Evolutionary conservation across 495 filamentous ascomycete genomes (phyloP), one percentile per base, ranked within the genome.

Genomic region (Daldinia grandis): DNA sequence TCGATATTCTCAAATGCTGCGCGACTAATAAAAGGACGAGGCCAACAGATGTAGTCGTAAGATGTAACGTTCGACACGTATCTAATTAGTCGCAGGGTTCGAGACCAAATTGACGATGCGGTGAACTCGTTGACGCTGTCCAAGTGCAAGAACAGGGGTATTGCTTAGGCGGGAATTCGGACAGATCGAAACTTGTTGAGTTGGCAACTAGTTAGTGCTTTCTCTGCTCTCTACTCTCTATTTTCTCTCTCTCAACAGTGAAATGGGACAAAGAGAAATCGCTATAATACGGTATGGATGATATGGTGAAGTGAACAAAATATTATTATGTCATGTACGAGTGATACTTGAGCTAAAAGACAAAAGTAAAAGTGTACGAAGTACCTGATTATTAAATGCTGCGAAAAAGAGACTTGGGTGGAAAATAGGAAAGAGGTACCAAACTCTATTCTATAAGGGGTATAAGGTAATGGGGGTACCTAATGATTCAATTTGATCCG

Each of bases 101-200:
- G 58, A 50, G 47, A 58, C 25, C 24, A 66, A 44, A 57, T 25
- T 57, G 50, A 33, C 24, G 49, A 67, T 62, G 65, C 69, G 69
- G 69, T 72, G 69, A 66, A 49, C 31, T 58, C 68, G 47, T 67
- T 64, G 69, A 72, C 64, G 69, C 69, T 17, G 47, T 50, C 28
- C 50, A 35, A 64, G 35, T 31, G 62, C 42, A 54, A 62, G 58
- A 58, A 47, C 33, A 56, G 55, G 31, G 44, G 58, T 53, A 30
- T 49, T 47, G 38, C 40, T 38, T 58, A 19, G 28, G 40, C 33
- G 42, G 15, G 15, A 64, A 68, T 70, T 58, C 61, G 68, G 37
- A 38, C 37, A 38, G 10, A 0, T 38, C 14, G 12, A n/a, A 38
- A 9, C 40, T 47, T 47, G 42, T 66, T 71, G 68, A 66, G 68